phyloP scores from a whole-genome alignment of 805 yeast genomes.

The Candida xyloterini region DNA sequence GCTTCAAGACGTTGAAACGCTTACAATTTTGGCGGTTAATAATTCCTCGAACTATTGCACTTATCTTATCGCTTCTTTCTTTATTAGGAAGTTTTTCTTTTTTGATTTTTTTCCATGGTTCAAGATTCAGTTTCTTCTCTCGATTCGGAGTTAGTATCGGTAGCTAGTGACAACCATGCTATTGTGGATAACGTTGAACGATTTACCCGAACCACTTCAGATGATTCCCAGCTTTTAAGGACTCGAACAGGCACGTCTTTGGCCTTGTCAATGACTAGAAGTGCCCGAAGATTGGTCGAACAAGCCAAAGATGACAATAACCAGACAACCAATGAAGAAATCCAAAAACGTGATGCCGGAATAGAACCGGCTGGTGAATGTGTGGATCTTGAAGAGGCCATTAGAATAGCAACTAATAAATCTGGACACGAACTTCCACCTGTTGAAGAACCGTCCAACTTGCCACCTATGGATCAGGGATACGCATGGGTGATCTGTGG shows the following conservation, averaged over 20 bases:
- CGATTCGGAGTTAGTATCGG: constrained; percentile 1
- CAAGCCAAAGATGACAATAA: constrained; percentile 20
- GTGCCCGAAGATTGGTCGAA: constrained; percentile 5
- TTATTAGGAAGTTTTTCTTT: not conserved
- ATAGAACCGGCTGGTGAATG: constrained; percentile 21
- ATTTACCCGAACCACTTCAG: not conserved
- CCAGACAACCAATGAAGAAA: constrained; percentile 10
- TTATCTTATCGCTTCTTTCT: constrained; percentile 3
- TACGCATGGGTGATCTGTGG: constrained; percentile 56
- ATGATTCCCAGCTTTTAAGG: not conserved
- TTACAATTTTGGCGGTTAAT: not conserved
- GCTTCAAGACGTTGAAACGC: too few species aligned
- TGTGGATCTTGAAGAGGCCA: constrained; percentile 26
- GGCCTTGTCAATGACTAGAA: constrained; percentile 1
- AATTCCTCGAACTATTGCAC: not conserved
- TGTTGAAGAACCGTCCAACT: not conserved
- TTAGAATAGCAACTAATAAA: constrained; percentile 21
- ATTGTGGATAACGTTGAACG: not conserved
- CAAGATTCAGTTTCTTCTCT: constrained; percentile 1
- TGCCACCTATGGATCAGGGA: constrained; percentile 49
- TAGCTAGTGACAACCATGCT: not conserved
- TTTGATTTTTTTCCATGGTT: not conserved
- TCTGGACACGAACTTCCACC: constrained; percentile 8
- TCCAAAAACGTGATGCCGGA: constrained; percentile 1
- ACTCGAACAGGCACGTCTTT: constrained; percentile 4